These are phyloP conservation scores for Picea mariana DNA, from an alignment of 83 land plant genomes.

Conservation along the genomic window DNA sequence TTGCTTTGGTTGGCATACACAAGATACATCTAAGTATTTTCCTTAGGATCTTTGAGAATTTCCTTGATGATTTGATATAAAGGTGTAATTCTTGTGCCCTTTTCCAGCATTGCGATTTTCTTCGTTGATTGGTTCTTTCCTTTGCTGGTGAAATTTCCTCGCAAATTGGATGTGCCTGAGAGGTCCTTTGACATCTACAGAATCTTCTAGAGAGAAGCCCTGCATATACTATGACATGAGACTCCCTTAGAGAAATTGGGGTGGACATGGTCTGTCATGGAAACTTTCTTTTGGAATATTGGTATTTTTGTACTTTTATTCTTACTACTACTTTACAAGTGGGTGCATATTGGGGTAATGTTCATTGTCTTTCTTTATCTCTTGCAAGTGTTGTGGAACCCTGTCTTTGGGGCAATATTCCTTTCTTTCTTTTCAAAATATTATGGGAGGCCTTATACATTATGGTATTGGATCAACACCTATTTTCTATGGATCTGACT, in stretches of 20 bases:
- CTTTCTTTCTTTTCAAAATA: too few species aligned
- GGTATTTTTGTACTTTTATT: too few species aligned
- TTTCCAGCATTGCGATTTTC: conserved; percentile 79
- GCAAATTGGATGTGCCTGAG: conserved; percentile 86
- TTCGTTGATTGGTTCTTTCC: conserved; percentile 49
- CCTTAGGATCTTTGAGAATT: conserved; percentile 64
- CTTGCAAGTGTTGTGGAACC: too few species aligned
- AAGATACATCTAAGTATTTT: conserved; percentile 65
- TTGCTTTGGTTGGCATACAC: conserved; percentile 81
- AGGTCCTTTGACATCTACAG: conserved; percentile 79
- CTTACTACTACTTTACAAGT: too few species aligned
- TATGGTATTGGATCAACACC: too few species aligned
- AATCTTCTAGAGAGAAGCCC: conserved; percentile 44
- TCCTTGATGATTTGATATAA: conserved; percentile 86
- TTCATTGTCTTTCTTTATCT: too few species aligned
- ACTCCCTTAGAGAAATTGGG: conserved; percentile 81
- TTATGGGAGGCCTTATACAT: too few species aligned
- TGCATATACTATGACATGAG: conserved; percentile 80
- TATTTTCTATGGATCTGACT: too few species aligned
- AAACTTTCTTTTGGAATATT: too few species aligned
- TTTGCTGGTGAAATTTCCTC: conserved; percentile 60
- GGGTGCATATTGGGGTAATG: too few species aligned
- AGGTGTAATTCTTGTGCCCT: conserved; percentile 97
- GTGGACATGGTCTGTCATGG: conserved; percentile 16
- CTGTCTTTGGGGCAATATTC: too few species aligned